Base-by-base conservation (phyloP, 2,329 filamentous ascomycete species). In the Talaromyces marneffei region DNA sequence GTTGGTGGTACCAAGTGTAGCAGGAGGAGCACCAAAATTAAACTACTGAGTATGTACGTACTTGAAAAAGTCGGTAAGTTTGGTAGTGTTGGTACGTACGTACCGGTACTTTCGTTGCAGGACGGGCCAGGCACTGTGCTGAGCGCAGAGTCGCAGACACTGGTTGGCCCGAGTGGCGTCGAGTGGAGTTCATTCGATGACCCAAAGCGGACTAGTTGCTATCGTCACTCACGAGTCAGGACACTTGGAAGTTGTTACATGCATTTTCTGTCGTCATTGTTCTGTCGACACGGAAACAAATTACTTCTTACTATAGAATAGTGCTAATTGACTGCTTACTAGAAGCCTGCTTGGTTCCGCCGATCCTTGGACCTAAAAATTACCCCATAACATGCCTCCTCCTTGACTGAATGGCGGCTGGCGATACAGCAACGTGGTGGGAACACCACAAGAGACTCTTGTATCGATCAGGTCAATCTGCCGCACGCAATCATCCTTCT, bases 401-500 rank as follows among this genome's bases (percentile, higher is more conserved):
- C 10, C 10, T 3, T 29, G 8, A 1, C 20, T 23, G 6, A 29
- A 29, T 48, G 44, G 23, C 42, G n/a, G 31, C 27, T 10, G 42
- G 44, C n/a, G 25, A 27, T n/a, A 29, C 46, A 50, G 44, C 25
- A 18, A 27, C 18, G 31, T 16, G 50, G 33, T 27, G 9, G 20
- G 12, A 25, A 27, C 20, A 39, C 9, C 6, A 8, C 29, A 10
- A 53, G 18, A 53, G n/a, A 35, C 18, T 33, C 48, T 6, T 53
- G 29, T 23, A 8, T 33, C 33, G 33, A 40, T 27, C 7, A 29
- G 29, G 29, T 20, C 29, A 33, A 20, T 31, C 20, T 33, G 48
- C 48, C 48, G 48, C 48, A 52, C 29, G 48, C 48, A 52, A 20
- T n/a, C 48, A 55, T 55, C 40, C 33, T 37, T 39, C 50, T 37